These are phyloP conservation scores for Solanum tarijense DNA, from an alignment of 257 asterid genomes.

Conservation along the genomic window DNA sequence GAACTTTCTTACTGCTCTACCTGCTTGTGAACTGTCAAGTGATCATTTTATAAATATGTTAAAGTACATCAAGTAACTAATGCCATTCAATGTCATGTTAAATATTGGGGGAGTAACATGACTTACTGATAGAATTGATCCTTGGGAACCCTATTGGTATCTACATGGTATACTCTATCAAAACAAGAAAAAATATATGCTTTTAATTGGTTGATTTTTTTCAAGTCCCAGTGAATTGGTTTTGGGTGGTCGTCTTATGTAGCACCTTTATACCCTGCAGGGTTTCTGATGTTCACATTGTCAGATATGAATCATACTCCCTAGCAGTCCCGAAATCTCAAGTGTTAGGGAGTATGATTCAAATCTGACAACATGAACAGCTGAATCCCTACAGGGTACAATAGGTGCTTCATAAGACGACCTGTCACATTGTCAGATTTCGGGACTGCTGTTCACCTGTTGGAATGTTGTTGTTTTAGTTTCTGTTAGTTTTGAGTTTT, in stretches of 20 bases:
- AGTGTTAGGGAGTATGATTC: not conserved
- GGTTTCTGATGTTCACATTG: not conserved
- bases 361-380: not conserved
- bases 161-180: not conserved
- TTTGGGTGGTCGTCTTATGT: not conserved
- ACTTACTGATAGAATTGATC: not conserved
- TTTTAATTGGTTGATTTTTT: not conserved
- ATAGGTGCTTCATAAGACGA: not conserved
- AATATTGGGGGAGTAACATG: not conserved
- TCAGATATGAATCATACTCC: not conserved
- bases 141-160: not conserved
- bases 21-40: not conserved
- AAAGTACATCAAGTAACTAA: not conserved
- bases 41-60: not conserved
- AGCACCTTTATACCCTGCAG: not conserved
- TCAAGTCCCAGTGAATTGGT: not conserved
- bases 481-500: not conserved
- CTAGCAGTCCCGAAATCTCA: not conserved
- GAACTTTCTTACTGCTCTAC: constrained; percentile 1
- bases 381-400: not conserved
- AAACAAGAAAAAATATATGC: not conserved
- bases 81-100: not conserved
- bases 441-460: not conserved
- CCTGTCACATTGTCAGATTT: not conserved
- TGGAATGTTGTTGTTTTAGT: not conserved